Percentiles rank a stretch among this genome's conserved stretches.
phyloP scores from a whole-genome alignment of 306 rosid species.

The Pterocarpus macrocarpus region DNA sequence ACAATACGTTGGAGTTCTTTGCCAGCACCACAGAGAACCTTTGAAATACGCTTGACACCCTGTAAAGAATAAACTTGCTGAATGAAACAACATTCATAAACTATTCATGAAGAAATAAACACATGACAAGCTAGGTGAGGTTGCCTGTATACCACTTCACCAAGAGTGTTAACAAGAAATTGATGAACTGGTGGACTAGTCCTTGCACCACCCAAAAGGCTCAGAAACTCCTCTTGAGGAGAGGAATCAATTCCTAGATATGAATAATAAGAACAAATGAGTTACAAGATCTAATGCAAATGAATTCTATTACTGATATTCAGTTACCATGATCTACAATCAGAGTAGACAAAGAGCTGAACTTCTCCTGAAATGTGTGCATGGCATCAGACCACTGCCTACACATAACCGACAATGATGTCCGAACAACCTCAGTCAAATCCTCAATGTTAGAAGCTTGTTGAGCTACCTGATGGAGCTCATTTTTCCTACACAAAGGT shows the following conservation, averaged over 20 bases:
- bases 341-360: constrained; percentile 79
- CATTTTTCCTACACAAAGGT: constrained; percentile 71
- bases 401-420: constrained; percentile 86
- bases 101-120: constrained; percentile 37
- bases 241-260: constrained; percentile 79
- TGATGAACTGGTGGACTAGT: constrained; percentile 95
- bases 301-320: constrained; percentile 32
- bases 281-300: constrained; percentile 20
- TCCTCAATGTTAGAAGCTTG: constrained; percentile 96
- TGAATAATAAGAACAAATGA: constrained; percentile 47
- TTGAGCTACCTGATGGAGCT: constrained; percentile 96
- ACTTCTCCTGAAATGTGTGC: constrained; percentile 85
- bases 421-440: constrained; percentile 85
- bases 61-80: constrained; percentile 50
- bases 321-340: constrained; percentile 80
- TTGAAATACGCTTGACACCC: constrained; percentile 94
- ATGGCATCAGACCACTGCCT: constrained; percentile 99
- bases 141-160: constrained; percentile 75
- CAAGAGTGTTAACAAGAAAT: constrained; percentile 89
- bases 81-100: constrained; percentile 45
- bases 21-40: constrained; percentile 88
- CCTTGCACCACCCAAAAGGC: constrained; percentile 98
- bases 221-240: constrained; percentile 92
- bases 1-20: constrained; percentile 92
- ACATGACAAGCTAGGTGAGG: constrained; percentile 36